phyloP scores from a whole-genome alignment of 495 filamentous ascomycete genomes.

The Schizothecium vesticola region DNA sequence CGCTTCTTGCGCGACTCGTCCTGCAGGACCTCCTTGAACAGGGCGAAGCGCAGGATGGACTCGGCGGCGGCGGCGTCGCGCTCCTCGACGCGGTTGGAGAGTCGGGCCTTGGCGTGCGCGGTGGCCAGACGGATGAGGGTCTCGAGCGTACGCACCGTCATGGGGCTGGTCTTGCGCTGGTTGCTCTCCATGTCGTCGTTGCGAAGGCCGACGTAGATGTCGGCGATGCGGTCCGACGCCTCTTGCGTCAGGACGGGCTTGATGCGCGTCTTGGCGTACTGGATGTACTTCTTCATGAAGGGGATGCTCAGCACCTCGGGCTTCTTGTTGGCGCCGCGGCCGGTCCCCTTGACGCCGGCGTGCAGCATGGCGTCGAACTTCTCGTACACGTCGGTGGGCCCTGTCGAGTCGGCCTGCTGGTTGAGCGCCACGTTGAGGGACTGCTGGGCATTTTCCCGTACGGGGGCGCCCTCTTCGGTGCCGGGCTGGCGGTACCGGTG shows the following conservation, averaged over 20 bases:
- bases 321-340: conserved; percentile 66
- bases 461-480: conserved; percentile 90
- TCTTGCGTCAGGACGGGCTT: conserved; percentile 90
- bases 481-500: conserved; percentile 93
- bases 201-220: conserved; percentile 86
- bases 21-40: conserved; percentile 96
- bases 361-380: conserved; percentile 97
- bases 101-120: conserved; percentile 88
- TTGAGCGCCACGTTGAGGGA: conserved; percentile 85
- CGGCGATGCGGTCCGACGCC: conserved; percentile 85
- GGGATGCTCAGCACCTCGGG: conserved; percentile 93
- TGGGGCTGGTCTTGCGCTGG: conserved; percentile 85
- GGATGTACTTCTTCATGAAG: conserved; percentile 99
- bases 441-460: conserved; percentile 82
- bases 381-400: conserved; percentile 85
- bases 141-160: conserved; percentile 96
- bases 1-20: conserved; percentile 76
- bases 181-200: conserved; percentile 96
- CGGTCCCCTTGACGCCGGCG: conserved; percentile 74
- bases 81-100: conserved; percentile 90
- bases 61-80: conserved; percentile 86
- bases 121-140: conserved; percentile 96
- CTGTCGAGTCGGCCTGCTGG: conserved; percentile 60
- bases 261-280: conserved; percentile 91
- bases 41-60: conserved; percentile 83